Evolutionary conservation across 306 rosid species (phyloP), one percentile per base, ranked within the genome.

Genomic region (Cicer pinnatifidum): DNA sequence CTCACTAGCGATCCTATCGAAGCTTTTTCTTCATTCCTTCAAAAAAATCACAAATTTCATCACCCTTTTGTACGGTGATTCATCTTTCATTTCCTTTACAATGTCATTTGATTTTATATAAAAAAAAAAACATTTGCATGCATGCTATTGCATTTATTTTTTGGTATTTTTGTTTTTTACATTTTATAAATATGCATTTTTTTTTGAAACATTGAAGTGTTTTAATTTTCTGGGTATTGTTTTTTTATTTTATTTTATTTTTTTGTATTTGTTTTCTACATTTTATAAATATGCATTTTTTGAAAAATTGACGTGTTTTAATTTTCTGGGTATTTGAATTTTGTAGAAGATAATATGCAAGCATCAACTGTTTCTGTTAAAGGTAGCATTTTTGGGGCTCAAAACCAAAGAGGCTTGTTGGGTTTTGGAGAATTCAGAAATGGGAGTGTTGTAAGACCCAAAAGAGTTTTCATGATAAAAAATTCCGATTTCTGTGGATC

Each of bases 341-440:
- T 76, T 67, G 52, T 11, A 13, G 51, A 80, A 86, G 83, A 56
- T 35, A 91, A 43, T 67, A 94, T 91, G 98, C 96, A 91, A 68
- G 76, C 92, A 45, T 84, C 95, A 78, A 68, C 88, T 39, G 82
- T 73, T 57, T 69, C 80, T 8, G 73, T 87, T 53, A 81, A 80
- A 69, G 93, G 89, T 58, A 69, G 61, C 43, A 8, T 69, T n/a
- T 84, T 86, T 58, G 87, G 90, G 85, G 69, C 72, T 50, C 89
- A 66, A 69, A 85, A 78, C 28, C 87, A 81, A 53, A 85, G 65
- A 69, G 79, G 75, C 0, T 72, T 67, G 54, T 64, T 69, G 77
- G 77, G 76, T 70, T 81, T 83, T 71, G 84, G 86, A 48, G 83
- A 83, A 13, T 80, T 81, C 67, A 80, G 81, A 61, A 67, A 59